These are phyloP conservation scores for Aspergillus fumigatus DNA, from an alignment of 2,329 filamentous ascomycete species.

Conservation along the genomic window DNA sequence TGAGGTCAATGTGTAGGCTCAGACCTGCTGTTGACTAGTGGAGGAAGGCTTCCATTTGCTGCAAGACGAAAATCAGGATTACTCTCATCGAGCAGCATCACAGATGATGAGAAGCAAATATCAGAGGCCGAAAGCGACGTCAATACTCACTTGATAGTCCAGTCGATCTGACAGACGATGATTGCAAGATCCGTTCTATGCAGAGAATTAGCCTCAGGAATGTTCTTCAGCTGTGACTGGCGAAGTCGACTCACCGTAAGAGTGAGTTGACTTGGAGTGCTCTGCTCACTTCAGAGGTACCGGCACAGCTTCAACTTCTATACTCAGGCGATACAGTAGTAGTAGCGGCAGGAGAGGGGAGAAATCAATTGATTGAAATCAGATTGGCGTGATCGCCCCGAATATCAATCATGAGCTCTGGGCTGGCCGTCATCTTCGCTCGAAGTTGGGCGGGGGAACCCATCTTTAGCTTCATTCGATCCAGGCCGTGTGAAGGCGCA, in stretches of 20 bases:
- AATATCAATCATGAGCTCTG: slow-evolving; percentile 28
- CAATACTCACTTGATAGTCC: neutral
- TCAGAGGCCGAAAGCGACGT: neutral
- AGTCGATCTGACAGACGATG: neutral
- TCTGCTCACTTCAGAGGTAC: neutral
- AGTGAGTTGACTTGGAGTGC: neutral
- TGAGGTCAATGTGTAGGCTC: neutral
- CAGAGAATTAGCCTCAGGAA: neutral
- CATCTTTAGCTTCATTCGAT: slow-evolving; percentile 8
- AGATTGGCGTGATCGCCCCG: slow-evolving; percentile 16
- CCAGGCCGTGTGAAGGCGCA: slow-evolving; percentile 13
- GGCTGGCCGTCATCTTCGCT: slow-evolving; percentile 9
- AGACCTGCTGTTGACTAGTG: neutral
- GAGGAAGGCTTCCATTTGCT: neutral
- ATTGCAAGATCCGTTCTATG: neutral
- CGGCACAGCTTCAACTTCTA: neutral
- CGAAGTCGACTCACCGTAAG: neutral
- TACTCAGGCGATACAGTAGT: slow-evolving; percentile 2
- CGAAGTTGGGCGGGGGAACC: slow-evolving; percentile 14
- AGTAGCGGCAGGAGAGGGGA: slow-evolving; percentile 17
- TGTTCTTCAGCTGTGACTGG: neutral
- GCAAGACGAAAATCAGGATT: neutral
- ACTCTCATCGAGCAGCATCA: neutral
- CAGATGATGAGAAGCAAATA: neutral
- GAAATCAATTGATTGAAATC: slow-evolving; percentile 7